These are phyloP conservation scores for Xylaria intraflava DNA, from an alignment of 495 filamentous ascomycete species.

Conservation along the genomic window DNA sequence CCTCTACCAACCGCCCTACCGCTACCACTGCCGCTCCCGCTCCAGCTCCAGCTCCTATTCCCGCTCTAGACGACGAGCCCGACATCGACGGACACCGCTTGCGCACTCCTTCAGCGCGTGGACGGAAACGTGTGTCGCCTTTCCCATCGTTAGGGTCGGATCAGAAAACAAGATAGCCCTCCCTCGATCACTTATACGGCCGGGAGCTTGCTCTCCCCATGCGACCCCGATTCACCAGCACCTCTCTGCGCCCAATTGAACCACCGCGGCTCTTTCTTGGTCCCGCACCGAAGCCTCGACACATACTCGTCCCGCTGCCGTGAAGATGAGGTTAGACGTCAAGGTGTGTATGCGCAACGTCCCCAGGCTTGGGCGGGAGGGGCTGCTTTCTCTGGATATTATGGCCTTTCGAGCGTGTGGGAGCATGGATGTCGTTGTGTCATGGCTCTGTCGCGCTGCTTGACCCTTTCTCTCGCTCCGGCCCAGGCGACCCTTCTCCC, in stretches of 20 bases:
- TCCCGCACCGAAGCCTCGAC: constrained; percentile 10
- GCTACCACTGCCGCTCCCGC: neutral
- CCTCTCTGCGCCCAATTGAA: constrained; percentile 1
- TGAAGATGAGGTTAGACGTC: constrained; percentile 82
- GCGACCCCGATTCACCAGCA: neutral
- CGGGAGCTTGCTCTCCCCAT: constrained; percentile 8
- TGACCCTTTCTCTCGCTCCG: neutral
- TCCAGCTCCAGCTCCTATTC: neutral
- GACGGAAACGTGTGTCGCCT: neutral
- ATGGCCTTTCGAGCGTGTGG: neutral
- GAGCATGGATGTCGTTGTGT: neutral
- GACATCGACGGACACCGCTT: neutral
- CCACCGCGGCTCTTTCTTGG: neutral
- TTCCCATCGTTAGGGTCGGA: neutral
- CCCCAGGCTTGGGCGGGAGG: neutral
- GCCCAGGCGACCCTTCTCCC: neutral
- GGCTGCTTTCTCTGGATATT: neutral
- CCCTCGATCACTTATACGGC: neutral
- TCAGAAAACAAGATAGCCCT: neutral
- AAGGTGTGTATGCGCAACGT: constrained; percentile 58
- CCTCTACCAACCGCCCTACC: neutral
- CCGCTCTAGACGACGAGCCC: neutral
- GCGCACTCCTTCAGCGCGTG: neutral
- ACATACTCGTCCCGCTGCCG: constrained; percentile 15
- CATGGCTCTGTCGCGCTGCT: neutral